phyloP scores from a whole-genome alignment of 176 grass and related monocot species.

The Bothriochloa decipiens region DNA sequence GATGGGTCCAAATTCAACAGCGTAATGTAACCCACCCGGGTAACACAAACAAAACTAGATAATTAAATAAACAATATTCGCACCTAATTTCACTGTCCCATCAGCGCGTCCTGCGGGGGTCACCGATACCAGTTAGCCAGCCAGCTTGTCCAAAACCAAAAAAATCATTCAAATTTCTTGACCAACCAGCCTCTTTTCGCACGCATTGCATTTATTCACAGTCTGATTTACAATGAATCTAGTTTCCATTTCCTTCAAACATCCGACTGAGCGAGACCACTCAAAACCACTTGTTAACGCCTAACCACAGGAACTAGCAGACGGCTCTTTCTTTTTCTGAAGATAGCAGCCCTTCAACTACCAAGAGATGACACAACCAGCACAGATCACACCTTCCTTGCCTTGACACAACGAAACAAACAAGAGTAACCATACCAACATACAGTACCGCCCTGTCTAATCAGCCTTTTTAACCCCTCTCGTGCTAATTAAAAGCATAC shows the following conservation, averaged over 20 bases:
- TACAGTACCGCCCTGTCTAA: neutral
- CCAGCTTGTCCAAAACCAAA: neutral
- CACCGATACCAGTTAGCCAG: neutral
- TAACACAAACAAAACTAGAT: neutral
- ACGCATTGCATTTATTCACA: no score
- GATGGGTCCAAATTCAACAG: neutral
- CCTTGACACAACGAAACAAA: neutral
- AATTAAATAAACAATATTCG: neutral
- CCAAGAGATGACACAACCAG: neutral
- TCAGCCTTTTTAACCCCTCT: neutral
- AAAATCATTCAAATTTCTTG: neutral
- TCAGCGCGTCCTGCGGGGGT: conserved; percentile 29
- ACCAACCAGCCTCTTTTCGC: no score
- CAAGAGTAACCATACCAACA: neutral
- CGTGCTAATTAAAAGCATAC: neutral
- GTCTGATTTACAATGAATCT: neutral
- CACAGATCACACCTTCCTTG: conserved; percentile 1
- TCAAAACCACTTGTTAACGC: neutral
- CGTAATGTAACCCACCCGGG: neutral
- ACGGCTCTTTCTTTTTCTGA: neutral
- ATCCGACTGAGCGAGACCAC: neutral
- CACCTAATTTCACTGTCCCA: conserved; percentile 29
- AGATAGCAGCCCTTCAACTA: conserved; percentile 41
- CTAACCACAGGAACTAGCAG: neutral
- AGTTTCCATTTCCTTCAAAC: neutral